Conservation (phyloP, 768 basidiomycete genomes). For the Pleurotus djamor region DNA sequence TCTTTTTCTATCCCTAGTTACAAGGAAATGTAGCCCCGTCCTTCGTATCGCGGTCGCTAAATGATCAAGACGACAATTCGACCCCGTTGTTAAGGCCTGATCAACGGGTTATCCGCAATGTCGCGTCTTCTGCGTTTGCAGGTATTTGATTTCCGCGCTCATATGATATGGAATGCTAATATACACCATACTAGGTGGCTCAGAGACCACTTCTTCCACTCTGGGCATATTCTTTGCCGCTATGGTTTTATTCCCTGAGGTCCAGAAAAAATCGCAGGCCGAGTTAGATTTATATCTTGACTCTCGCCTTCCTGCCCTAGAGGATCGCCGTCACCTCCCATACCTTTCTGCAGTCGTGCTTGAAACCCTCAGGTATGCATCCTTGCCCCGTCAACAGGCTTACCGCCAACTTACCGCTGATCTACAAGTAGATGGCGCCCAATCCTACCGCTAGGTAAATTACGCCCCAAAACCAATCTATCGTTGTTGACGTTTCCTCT, state of each 20-base stretch:
- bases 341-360: constrained; percentile 33
- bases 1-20: not conserved
- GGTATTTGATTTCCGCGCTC: not conserved
- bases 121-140: not conserved
- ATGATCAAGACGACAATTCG: not conserved
- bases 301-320: not conserved
- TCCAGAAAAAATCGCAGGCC: not conserved
- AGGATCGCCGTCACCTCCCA: constrained; percentile 14
- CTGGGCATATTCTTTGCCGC: not conserved
- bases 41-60: not conserved
- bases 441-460: constrained; percentile 25
- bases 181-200: not conserved
- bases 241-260: not conserved
- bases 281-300: constrained; percentile 1
- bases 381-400: not conserved
- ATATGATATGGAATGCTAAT: not conserved
- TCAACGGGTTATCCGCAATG: not conserved
- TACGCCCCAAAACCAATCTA: not conserved
- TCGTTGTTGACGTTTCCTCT: not conserved
- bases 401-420: no score
- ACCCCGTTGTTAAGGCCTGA: not conserved
- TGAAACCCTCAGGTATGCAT: constrained; percentile 26
- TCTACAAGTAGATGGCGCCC: constrained; percentile 21
- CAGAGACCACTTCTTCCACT: not conserved
- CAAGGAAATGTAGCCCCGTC: constrained; percentile 3